Base-by-base conservation (phyloP, 1,139 yeast genomes). In the Maudiozyma humilis region DNA sequence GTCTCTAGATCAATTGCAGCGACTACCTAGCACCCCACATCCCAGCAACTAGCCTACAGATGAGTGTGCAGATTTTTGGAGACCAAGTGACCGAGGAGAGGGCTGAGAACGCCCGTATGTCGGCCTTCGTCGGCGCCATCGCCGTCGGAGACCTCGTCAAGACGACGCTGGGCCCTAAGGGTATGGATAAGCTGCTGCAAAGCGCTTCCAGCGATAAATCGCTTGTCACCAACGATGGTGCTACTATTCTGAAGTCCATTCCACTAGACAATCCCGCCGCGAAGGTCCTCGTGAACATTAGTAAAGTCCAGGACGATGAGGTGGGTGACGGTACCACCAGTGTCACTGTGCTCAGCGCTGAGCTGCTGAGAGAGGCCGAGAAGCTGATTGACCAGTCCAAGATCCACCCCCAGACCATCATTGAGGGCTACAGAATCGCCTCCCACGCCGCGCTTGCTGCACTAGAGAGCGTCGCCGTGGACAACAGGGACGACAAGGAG, bases 241-340 rank as follows among this genome's bases (percentile, higher is more conserved):
- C 99, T 41, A 91, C 99, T 5, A 91, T 91, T 53, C 72, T 91
- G 55, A 89, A 91, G 60, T 76, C 95, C 1, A 91, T 91, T 57
- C 97, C 98, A 8, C 78, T 91, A 57, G 96, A 89, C 60, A 91
- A 93, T 57, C 98, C 98, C 13, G 98, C 98, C 2, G 99, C 98
- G 31, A 91, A 91, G 63, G 98, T 93, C 8, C 73, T 91, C 56
- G 98, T 93, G 32, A 91, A 91, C 64, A 84, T 91, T 50, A 82
- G 96, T 44, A 91, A 91, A 66, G 97, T 91, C 32, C 99, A 91
- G 71, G 99, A 91, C 62, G 96, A 91, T 63, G 97, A 91, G 65
- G 95, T 91, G 58, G 98, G 99, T 45, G 99, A 91, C 65, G 99
- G 99, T 53, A 91, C 99, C 38, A 91, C 99, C 0, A 86, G 96